Conservation (phyloP, 2,329 filamentous ascomycete genomes). For the Pseudogymnoascus sp. region DNA sequence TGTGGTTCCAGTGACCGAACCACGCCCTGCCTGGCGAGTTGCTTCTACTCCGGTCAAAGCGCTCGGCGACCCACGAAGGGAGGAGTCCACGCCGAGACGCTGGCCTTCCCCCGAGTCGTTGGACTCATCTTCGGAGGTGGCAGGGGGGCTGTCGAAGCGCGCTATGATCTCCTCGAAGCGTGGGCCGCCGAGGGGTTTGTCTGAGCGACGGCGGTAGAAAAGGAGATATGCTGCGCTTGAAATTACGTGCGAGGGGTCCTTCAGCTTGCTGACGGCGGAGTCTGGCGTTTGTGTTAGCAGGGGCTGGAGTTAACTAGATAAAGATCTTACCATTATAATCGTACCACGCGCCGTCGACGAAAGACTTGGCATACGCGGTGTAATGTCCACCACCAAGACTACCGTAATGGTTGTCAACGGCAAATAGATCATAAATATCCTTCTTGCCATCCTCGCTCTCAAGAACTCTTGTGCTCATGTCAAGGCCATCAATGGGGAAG, state of each 20-base stretch:
- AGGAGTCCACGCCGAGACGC: slow-evolving; percentile 77
- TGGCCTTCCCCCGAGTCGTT: slow-evolving; percentile 67
- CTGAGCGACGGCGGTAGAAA: slow-evolving; percentile 85
- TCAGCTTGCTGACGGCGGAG: slow-evolving; percentile 57
- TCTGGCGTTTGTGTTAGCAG: slow-evolving; percentile 49
- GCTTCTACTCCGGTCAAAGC: slow-evolving; percentile 69
- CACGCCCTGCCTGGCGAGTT: slow-evolving; percentile 59
- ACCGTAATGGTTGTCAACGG: slow-evolving; percentile 91
- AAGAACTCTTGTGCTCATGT: slow-evolving; percentile 71
- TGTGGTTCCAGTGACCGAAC: slow-evolving; percentile 31
- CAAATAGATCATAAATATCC: slow-evolving; percentile 86
- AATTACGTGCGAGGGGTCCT: slow-evolving; percentile 54
- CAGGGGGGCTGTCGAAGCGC: slow-evolving; percentile 45
- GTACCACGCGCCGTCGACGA: slow-evolving; percentile 83
- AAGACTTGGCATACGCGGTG: slow-evolving; percentile 89
- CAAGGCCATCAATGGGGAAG: slow-evolving; percentile 80
- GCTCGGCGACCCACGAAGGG: slow-evolving; percentile 86
- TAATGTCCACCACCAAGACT: slow-evolving; percentile 93
- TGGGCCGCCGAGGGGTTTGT: slow-evolving; percentile 67
- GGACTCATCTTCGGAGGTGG: slow-evolving; percentile 38
- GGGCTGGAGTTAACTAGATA: background rate
- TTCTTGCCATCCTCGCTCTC: slow-evolving; percentile 72
- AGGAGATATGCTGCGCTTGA: slow-evolving; percentile 79
- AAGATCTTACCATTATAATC: slow-evolving; percentile 77
- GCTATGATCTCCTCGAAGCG: slow-evolving; percentile 63